Evolutionary conservation across 495 filamentous ascomycete genomes (phyloP), one percentile per base, ranked within the genome.

Genomic region (Platismatia glauca): DNA sequence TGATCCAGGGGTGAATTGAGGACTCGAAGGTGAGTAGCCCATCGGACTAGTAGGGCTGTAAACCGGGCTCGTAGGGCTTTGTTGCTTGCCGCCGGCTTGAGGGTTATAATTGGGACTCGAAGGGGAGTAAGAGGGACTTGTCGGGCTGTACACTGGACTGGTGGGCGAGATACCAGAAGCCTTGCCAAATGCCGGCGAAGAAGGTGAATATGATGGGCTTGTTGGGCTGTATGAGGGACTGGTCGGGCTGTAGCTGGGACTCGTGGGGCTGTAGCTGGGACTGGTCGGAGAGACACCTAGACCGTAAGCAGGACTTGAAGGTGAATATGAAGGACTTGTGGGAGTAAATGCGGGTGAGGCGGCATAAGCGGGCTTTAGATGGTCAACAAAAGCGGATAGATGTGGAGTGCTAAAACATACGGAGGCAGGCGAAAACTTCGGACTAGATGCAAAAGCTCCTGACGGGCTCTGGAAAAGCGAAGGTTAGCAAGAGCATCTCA

Each of bases 291-390:
- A 88, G 16, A 77, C 73, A 70, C 78, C 84, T 37, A 77, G 90
- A 31, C 89, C 91, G 75, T 91, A 93, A 55, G 78, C 85, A 39
- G 92, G 91, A 46, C 90, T 94, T 0, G 89, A 91, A 1, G 90
- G 90, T 65, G 86, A 91, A 70, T 95, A 95, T 0, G 86, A 89
- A 37, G 90, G 89, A 37, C 87, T 91, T 1, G 85, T 82, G 1
- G 89, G 87, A 20, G 79, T 84, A 71, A 91, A 92, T 38, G 82
- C 79, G 20, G 24, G 85, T 78, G 84, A 79, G 24, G 85, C 78
- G 84, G 79, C 29, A 48, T 48, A 33, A 33, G 57, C 43, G 33
- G 55, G 38, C 34, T 57, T 37, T 57, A 38, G 33, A 37, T 38
- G 39, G 34, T 59, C 29, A 38, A n/a, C 29, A 44, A 31, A 31